Evolutionary conservation across 2,329 filamentous ascomycete genomes (phyloP), one percentile per base, ranked within the genome.

Genomic region (Coniella vitis): DNA sequence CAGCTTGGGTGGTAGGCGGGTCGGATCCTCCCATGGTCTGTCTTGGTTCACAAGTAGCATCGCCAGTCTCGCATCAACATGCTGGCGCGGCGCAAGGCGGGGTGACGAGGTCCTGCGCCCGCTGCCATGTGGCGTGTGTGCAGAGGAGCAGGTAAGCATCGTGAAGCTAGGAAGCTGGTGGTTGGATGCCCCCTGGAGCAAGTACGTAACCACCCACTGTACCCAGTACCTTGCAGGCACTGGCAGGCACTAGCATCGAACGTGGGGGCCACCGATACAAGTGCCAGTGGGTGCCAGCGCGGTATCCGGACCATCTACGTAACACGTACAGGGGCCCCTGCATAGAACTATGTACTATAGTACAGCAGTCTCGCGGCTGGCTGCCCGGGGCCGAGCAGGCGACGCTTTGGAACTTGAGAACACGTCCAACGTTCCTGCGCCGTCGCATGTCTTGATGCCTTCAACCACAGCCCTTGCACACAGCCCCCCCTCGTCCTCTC

Each of bases 1-100:
- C 48, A 44, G 32, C 37, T 38, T 49, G 46, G 29, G 55, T 57
- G 49, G 51, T 54, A 47, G 51, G 52, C 44, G 53, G 49, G 47
- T 59, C 58, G 51, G 55, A 60, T 55, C 56, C 60, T 55, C 56
- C 60, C 59, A 62, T 62, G 25, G 25, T 50, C 52, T 54, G 35
- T 54, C n/a, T n/a, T n/a, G 52, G 50, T 51, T 42, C 50, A 52
- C 53, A 55, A n/a, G 55, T 55, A 59, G 60, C 48, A 55, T 56
- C 45, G 53, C 54, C 40, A 32, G 36, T 38, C 22, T 25, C 22
- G 19, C 38, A 20, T 53, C 21, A 36, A 47, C 45, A 47, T 41
- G 17, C 14, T 47, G 25, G 25, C 25, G 25, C 25, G 5, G 25
- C 25, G 25, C 19, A 32, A 20, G 3, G 29, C 8, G 35, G 13